Base-by-base conservation (phyloP, 441 rosid genomes). In the Aleurites moluccanus region DNA sequence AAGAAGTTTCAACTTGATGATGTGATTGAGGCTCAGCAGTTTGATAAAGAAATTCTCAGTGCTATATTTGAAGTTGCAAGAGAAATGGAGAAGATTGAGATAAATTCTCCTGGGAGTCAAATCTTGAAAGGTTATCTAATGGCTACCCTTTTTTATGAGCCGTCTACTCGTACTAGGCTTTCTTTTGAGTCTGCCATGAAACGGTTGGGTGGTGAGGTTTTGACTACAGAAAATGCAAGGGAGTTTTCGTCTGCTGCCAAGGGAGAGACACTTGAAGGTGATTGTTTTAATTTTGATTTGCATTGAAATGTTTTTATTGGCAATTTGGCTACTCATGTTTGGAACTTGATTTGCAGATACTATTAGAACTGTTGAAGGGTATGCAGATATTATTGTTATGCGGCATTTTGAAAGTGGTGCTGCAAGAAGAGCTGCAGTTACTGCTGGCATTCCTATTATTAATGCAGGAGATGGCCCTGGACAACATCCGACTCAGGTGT, bases 401-500 rank as follows among this genome's bases (percentile, higher is more conserved):
- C 88, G 97, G 10, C 99, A 96, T 80, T 96, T 93, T 80, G 98
- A 93, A 83, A 91, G 97, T 21, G 98, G 99, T 21, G 97, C 99
- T 83, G 98, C 99, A 1, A 92, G 70, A 83, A 90, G 86, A 83
- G 98, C 99, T 23, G 98, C 98, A 16, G 82, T 89, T 35, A 90
- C 96, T 4, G 97, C 98, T 18, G 77, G 80, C 62, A 86, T 96
- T 87, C 99, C 99, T 27, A 80, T 96, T 64, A 90, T 96, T 68
- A 96, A 93, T 75, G 98, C 98, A 25, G 99, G 99, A 65, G 99
- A 96, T 84, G 97, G 99, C 65, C 99, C 99, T 42, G 99, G 99
- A 78, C 94, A 96, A 75, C 98, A 96, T 83, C 98, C 97, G 23
- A 91, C 97, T 62, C 99, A 96, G 93, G 98, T 93, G 52, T 66